Evolutionary conservation across 257 asterid genomes (phyloP).

Genomic region (Misopates orontium): DNA sequence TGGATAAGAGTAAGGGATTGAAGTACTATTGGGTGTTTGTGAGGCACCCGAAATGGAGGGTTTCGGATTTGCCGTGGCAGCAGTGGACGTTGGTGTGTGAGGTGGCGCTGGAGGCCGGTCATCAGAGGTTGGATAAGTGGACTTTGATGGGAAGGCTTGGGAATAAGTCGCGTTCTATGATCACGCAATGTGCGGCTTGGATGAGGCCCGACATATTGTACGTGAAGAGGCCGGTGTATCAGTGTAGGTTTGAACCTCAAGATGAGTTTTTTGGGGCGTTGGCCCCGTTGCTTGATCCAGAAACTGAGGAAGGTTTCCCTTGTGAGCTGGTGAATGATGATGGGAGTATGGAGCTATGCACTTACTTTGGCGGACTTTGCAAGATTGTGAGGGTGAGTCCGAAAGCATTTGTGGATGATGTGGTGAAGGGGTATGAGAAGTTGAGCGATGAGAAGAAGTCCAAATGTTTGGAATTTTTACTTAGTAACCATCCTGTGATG

Average conservation of each 20-base stretch:
- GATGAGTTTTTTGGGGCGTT: constrained; percentile 64
- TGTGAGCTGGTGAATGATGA: constrained; percentile 73
- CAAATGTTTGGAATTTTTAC: constrained; percentile 71
- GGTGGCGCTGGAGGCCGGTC: constrained; percentile 78
- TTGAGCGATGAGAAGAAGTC: constrained; percentile 78
- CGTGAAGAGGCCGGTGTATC: constrained; percentile 86
- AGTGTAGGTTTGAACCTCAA: constrained; percentile 89
- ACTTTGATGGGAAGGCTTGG: constrained; percentile 94
- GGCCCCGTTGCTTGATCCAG: constrained; percentile 78
- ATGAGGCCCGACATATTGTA: constrained; percentile 93
- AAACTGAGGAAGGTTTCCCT: constrained; percentile 64
- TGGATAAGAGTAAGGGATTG: constrained; percentile 52
- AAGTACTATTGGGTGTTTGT: constrained; percentile 90
- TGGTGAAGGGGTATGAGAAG: constrained; percentile 71
- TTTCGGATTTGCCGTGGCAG: constrained; percentile 84
- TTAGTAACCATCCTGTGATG: constrained; percentile 70
- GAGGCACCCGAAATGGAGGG: constrained; percentile 91
- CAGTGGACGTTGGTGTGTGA: constrained; percentile 95
- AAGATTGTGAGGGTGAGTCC: constrained; percentile 75
- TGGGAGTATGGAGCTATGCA: constrained; percentile 71
- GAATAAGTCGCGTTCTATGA: constrained; percentile 59
- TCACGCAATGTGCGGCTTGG: constrained; percentile 95
- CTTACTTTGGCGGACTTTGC: constrained; percentile 89
- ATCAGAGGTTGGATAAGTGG: constrained; percentile 93
- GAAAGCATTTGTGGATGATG: constrained; percentile 93